Conservation (phyloP, 1,139 yeast species). For the Nakaseomyces bracarensis region DNA sequence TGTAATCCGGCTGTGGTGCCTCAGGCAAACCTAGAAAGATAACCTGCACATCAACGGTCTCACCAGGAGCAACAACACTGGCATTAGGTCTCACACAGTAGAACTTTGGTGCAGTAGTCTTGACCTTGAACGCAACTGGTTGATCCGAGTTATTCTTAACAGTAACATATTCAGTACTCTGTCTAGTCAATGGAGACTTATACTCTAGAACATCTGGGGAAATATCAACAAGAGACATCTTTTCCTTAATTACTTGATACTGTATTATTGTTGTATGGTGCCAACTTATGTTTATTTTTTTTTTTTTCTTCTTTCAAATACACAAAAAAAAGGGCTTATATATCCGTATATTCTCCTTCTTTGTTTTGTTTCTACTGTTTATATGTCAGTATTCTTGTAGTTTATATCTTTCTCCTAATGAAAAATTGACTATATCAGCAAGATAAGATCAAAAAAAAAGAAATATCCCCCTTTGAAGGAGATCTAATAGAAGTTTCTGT, state of each 20-base stretch:
- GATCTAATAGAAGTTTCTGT: no score
- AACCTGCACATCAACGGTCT: slow-evolving; percentile 63
- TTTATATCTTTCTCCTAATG: no score
- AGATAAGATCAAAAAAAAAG: no score
- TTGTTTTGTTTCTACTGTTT: not conserved
- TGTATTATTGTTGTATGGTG: not conserved
- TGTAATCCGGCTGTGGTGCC: slow-evolving; percentile 63
- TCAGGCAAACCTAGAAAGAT: slow-evolving; percentile 77
- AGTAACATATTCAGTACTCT: slow-evolving; percentile 59
- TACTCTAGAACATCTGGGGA: slow-evolving; percentile 45
- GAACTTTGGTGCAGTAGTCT: slow-evolving; percentile 95
- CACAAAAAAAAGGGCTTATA: not conserved
- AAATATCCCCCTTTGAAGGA: no score
- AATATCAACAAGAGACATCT: slow-evolving; percentile 29
- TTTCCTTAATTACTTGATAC: not conserved
- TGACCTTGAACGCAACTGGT: slow-evolving; percentile 83
- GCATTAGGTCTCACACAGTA: slow-evolving; percentile 97
- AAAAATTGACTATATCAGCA: no score
- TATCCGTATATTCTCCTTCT: not conserved
- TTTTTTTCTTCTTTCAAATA: not conserved
- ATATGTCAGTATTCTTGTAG: no score
- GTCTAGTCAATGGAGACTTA: slow-evolving; percentile 64
- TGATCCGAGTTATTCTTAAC: slow-evolving; percentile 56
- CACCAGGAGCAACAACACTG: slow-evolving; percentile 68
- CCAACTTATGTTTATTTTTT: not conserved